Conservation (phyloP, 164 flowering plant genomes). For the Echeveria elegans region DNA sequence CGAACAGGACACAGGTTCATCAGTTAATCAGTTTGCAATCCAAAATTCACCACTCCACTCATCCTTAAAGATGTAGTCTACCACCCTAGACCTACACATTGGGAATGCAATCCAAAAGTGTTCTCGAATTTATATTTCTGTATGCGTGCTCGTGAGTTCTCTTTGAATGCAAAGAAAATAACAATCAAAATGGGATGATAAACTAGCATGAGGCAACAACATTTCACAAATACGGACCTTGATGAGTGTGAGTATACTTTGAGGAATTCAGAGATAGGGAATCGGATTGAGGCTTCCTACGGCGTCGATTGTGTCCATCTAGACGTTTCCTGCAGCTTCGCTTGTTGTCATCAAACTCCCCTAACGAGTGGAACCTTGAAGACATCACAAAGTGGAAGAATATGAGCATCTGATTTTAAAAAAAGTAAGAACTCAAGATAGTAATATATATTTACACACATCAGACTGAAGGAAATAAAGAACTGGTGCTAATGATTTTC, state of each 20-base stretch:
- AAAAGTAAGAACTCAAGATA: background rate
- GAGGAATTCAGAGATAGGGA: constrained; percentile 31
- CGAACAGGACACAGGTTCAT: background rate
- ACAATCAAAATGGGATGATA: background rate
- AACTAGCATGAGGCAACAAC: background rate
- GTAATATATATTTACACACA: too few species aligned
- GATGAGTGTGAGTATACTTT: constrained; percentile 32
- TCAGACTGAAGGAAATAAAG: too few species aligned
- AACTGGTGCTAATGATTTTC: too few species aligned
- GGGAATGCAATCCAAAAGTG: background rate
- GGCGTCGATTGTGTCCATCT: constrained; percentile 70
- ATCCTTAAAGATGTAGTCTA: background rate
- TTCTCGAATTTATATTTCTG: background rate
- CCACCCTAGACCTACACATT: background rate
- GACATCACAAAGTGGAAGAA: background rate
- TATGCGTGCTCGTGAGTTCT: background rate
- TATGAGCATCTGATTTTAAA: background rate
- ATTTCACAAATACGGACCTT: constrained; percentile 33
- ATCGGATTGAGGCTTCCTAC: constrained; percentile 74
- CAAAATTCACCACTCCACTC: background rate
- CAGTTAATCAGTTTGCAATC: background rate
- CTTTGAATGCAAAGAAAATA: background rate
- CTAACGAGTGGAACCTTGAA: constrained; percentile 61
- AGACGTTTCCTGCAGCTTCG: constrained; percentile 82
- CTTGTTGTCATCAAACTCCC: constrained; percentile 70